Base-by-base conservation (phyloP, 306 rosid species). In the Malus sieversii region DNA sequence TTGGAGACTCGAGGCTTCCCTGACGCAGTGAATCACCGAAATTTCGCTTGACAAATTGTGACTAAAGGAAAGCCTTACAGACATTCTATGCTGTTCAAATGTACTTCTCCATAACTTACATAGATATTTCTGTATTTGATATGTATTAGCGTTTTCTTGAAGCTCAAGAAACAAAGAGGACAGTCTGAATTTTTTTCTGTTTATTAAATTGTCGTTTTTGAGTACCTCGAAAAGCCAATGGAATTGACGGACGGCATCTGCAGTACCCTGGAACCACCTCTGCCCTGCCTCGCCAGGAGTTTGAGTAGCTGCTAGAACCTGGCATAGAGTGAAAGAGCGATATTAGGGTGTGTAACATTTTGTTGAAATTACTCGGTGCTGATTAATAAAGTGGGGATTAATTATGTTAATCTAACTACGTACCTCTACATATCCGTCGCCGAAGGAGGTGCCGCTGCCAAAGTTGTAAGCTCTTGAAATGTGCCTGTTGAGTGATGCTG, bases 271-370 rank as follows among this genome's bases (percentile, higher is more conserved):
- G 84, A 94, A 94, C 98, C 98, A 94, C 66, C 6, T 88, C 82
- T 92, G 79, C 70, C 98, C 97, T 29, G 82, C 86, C 84, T 72
- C 96, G 45, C 98, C 98, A 33, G 96, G 96, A 60, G 98, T 92
- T 88, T 94, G 98, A 76, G 97, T 94, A 75, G 98, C 98, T 46
- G 98, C 98, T 78, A 94, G 93, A 83, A 90, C 98, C 98, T 92
- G 86, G 23, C 57, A 10, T 25, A 8, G 44, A 64, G 22, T 3
- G 20, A 18, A 63, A 63, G 44, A 64, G 22, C 23, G 0, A 32
- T 30, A 29, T 58, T 10, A 12, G 62, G 12, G 6, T 58, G 62
- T n/a, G 62, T 25, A 60, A 60, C 66, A 25, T 60, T 60, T 60
- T 60, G 66, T 60, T 4, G 15, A 60, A 11, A 12, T 35, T 58